Evolutionary conservation across 108 stramenopile genomes (phyloP).

Genomic region (Cyclotella baltica): DNA sequence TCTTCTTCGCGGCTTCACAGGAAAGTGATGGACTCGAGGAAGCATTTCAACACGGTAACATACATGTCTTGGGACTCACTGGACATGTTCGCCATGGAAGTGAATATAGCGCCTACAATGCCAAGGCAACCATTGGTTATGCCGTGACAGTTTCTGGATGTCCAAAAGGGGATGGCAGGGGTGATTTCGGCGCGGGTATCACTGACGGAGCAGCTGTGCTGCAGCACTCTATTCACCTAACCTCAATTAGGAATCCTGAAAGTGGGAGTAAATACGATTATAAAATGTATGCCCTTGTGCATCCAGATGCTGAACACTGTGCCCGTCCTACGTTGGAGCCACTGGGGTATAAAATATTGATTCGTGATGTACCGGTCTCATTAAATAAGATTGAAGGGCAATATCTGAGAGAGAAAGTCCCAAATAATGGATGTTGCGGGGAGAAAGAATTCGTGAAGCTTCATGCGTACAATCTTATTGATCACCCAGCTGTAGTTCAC

Average conservation of each 20-base stretch:
- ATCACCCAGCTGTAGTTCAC: constrained; percentile 92
- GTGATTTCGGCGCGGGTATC: constrained; percentile 46
- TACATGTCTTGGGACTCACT: not conserved
- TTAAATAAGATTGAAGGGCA: constrained; percentile 65
- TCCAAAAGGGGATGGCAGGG: constrained; percentile 51
- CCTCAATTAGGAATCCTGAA: constrained; percentile 56
- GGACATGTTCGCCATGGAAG: not conserved
- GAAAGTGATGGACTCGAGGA: no score
- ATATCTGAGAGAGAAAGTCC: constrained; percentile 56
- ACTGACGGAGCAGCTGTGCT: constrained; percentile 87
- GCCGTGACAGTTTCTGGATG: constrained; percentile 84
- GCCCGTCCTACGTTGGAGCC: constrained; percentile 49
- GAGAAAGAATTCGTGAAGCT: constrained; percentile 93
- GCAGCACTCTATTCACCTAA: constrained; percentile 77
- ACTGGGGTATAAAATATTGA: constrained; percentile 63
- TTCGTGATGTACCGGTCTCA: constrained; percentile 61
- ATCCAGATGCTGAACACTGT: constrained; percentile 62
- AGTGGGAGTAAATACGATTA: constrained; percentile 67
- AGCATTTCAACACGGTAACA: not conserved
- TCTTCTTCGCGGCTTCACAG: no score
- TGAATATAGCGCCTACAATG: not conserved
- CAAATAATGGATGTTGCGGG: constrained; percentile 82
- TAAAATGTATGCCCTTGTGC: constrained; percentile 82
- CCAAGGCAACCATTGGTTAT: constrained; percentile 72
- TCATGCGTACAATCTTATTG: constrained; percentile 92